Base-by-base conservation (phyloP, 225 moss, liverwort and hornwort species). In the Neckera pumila region DNA sequence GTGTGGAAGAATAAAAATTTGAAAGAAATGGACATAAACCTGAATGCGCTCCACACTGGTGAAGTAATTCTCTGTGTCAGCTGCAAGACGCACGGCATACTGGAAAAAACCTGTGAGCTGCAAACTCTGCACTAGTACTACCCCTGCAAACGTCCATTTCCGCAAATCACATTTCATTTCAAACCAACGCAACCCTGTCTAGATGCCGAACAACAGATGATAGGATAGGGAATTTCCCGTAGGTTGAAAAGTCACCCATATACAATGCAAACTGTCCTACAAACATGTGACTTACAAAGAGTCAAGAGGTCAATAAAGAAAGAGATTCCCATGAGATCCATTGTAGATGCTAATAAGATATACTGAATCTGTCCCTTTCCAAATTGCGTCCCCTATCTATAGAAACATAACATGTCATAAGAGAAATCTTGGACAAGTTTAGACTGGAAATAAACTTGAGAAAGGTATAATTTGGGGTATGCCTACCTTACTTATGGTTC, bases 71-170 rank as follows among this genome's bases (percentile, higher is more conserved):
- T 99, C 97, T 13, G 95, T 95, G 2, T 99, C 98, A 73, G 96
- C 96, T 79, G 94, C 88, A 91, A 95, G 85, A 61, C 98, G 95
- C 58, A 97, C 92, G 73, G 92, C 96, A 82, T 96, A 96, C 91
- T 99, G 98, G 90, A 99, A 96, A 86, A 96, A 94, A 36, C 96
- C 97, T 43, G 98, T 97, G 65, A 99, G 95, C 90, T 99, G 98
- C 56, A 99, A 91, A 89, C 97, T 95, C 64, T 99, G 95, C 54
- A 97, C 91, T 73, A 99, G 91, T 74, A 96, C 95, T 85, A 99
- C 97, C 31, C 97, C 97, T 95, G 94, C 87, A 89, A 79, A 86
- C 15, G 31, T 71, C 53, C 89, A 71, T 71, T 84, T 84, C 47
- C 30, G 23, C 47, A 12, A 75, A 23, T 77, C 28, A 65, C 2